Conservation (phyloP, 768 basidiomycete species). For the Pisolithus albus region DNA sequence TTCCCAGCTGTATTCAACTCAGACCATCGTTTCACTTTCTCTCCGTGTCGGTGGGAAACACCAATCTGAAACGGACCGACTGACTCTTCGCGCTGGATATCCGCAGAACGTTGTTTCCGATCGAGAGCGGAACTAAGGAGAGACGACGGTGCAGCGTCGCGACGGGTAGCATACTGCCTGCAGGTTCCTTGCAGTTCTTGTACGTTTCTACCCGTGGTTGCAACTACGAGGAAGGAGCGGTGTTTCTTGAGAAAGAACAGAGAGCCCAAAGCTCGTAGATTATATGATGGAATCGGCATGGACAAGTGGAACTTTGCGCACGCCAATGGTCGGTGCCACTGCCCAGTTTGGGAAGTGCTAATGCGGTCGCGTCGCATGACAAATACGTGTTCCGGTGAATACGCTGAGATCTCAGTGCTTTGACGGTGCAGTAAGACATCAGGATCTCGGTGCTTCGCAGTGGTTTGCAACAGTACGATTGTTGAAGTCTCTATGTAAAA, state of each 20-base stretch:
- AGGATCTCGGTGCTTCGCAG: background rate
- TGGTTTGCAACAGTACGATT: background rate
- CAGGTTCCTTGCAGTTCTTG: background rate
- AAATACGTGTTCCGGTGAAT: no score
- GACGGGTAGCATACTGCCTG: constrained; percentile 43
- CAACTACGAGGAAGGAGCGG: background rate
- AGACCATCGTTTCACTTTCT: constrained; percentile 68
- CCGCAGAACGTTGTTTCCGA: constrained; percentile 39
- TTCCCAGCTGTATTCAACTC: constrained; percentile 73
- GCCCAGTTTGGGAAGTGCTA: no score
- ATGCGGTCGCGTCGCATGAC: no score
- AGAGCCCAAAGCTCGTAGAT: background rate
- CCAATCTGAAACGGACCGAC: constrained; percentile 79
- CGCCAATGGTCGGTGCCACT: no score
- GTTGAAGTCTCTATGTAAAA: no score
- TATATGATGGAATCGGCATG: background rate
- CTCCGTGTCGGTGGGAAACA: constrained; percentile 48
- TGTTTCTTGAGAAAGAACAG: background rate
- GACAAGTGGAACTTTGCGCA: no score
- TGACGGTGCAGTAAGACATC: background rate
- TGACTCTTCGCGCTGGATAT: constrained; percentile 43
- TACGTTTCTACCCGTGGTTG: background rate
- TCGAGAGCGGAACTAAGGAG: constrained; percentile 61
- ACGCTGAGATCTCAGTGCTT: background rate
- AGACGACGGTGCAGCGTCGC: constrained; percentile 39